These are phyloP conservation scores for Multifurca ochricompacta DNA, from an alignment of 768 basidiomycete species.

Conservation along the genomic window DNA sequence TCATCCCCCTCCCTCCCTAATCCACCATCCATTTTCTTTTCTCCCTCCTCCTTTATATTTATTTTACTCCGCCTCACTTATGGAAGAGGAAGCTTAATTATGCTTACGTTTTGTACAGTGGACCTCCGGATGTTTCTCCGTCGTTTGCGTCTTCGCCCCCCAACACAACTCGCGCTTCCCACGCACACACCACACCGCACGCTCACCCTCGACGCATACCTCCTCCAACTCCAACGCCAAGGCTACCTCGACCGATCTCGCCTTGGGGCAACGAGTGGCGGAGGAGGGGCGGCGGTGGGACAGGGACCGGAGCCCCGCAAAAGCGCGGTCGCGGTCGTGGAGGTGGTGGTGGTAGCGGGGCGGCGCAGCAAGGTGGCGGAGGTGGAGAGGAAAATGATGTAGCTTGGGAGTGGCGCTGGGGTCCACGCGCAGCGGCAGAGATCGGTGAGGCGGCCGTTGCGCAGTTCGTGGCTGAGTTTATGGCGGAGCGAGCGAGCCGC, in stretches of 20 bases:
- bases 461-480: constrained; percentile 73
- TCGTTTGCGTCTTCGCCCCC: constrained; percentile 53
- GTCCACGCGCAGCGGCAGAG: constrained; percentile 69
- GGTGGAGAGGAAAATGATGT: constrained; percentile 32
- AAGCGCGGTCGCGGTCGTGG: constrained; percentile 50
- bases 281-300: constrained; percentile 30
- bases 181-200: constrained; percentile 41
- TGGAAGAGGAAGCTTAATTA: neutral
- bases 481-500: constrained; percentile 38
- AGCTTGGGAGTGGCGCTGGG: constrained; percentile 80
- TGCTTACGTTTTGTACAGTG: constrained; percentile 33
- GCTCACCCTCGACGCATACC: constrained; percentile 57
- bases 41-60: neutral
- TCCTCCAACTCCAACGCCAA: constrained; percentile 56
- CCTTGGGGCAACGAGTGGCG: constrained; percentile 46
- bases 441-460: constrained; percentile 73
- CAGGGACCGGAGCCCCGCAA: constrained; percentile 27
- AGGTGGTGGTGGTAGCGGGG: constrained; percentile 36
- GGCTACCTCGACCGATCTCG: constrained; percentile 69
- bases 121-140: constrained; percentile 67
- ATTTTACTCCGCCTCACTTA: too few species aligned
- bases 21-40: neutral
- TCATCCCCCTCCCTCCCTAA: neutral
- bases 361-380: constrained; percentile 19
- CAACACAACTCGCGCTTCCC: constrained; percentile 42